These are phyloP conservation scores for Comarum palustre DNA, from an alignment of 306 rosid species.

Conservation along the genomic window DNA sequence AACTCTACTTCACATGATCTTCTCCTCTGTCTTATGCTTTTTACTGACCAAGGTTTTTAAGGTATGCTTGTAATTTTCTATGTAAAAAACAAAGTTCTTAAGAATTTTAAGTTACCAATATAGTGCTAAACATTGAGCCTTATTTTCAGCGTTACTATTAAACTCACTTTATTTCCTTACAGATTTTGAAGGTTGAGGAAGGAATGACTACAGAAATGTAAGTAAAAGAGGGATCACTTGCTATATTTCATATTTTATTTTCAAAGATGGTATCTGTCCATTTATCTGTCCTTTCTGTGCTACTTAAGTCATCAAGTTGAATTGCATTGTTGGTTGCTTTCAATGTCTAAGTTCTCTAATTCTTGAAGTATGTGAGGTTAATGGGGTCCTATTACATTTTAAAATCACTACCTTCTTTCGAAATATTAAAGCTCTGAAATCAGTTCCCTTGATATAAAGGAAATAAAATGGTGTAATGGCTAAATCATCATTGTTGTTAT, in stretches of 20 bases:
- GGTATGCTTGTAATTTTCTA: conserved; percentile 36
- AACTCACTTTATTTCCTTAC: conserved; percentile 22
- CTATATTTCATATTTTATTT: conserved; percentile 18
- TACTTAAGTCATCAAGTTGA: neutral
- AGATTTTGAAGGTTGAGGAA: conserved; percentile 93
- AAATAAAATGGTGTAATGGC: neutral
- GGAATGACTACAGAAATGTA: conserved; percentile 96
- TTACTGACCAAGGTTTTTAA: conserved; percentile 75
- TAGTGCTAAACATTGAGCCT: conserved; percentile 13
- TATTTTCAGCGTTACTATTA: conserved; percentile 17
- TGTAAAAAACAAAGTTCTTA: neutral
- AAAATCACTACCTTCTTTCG: neutral
- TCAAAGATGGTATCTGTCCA: conserved; percentile 4
- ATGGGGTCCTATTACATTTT: neutral
- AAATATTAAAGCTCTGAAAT: neutral
- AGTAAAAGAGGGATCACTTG: conserved; percentile 35
- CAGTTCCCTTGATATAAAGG: neutral
- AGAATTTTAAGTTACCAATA: neutral
- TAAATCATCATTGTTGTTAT: neutral
- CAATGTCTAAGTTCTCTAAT: neutral
- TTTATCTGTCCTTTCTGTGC: neutral
- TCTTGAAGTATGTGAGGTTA: conserved; percentile 4
- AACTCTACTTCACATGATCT: conserved; percentile 97
- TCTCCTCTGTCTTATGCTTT: conserved; percentile 89
- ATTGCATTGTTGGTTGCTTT: neutral